phyloP scores from a whole-genome alignment of 2,329 filamentous ascomycete genomes.

The Bretziella fagacearum region DNA sequence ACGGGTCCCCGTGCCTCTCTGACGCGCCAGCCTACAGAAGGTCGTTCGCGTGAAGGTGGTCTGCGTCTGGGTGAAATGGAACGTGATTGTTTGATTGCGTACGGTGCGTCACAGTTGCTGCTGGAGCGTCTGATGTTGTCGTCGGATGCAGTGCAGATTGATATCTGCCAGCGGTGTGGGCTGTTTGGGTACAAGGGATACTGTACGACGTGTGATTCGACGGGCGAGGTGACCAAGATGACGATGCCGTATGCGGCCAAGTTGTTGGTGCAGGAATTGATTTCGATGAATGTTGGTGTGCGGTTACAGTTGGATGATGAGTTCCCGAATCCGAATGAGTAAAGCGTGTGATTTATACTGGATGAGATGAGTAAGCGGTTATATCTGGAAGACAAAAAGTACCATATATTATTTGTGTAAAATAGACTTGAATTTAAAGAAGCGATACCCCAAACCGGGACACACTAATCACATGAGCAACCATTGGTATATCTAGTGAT shows the following conservation, averaged over 20 bases:
- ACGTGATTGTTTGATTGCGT: conserved; percentile 92
- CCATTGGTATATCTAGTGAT: background rate
- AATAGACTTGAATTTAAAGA: conserved; percentile 5
- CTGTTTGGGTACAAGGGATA: conserved; percentile 91
- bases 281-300: conserved; percentile 98
- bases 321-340: conserved; percentile 50
- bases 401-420: background rate
- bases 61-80: conserved; percentile 96
- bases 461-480: background rate
- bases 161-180: conserved; percentile 86
- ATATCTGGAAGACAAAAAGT: background rate
- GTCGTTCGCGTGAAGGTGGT: conserved; percentile 80
- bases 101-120: conserved; percentile 81
- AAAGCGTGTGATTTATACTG: too few relatives aligned
- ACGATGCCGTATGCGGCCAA: conserved; percentile 96
- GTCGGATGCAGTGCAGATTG: conserved; percentile 76
- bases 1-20: conserved; percentile 81
- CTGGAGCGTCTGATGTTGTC: conserved; percentile 89
- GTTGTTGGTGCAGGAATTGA: conserved; percentile 82
- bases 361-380: too few relatives aligned
- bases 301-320: conserved; percentile 81
- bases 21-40: conserved; percentile 90
- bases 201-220: conserved; percentile 83
- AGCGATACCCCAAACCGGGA: background rate
- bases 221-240: conserved; percentile 73